These are phyloP conservation scores for Phallus indusiatus DNA, from an alignment of 768 basidiomycete species.

Conservation along the genomic window DNA sequence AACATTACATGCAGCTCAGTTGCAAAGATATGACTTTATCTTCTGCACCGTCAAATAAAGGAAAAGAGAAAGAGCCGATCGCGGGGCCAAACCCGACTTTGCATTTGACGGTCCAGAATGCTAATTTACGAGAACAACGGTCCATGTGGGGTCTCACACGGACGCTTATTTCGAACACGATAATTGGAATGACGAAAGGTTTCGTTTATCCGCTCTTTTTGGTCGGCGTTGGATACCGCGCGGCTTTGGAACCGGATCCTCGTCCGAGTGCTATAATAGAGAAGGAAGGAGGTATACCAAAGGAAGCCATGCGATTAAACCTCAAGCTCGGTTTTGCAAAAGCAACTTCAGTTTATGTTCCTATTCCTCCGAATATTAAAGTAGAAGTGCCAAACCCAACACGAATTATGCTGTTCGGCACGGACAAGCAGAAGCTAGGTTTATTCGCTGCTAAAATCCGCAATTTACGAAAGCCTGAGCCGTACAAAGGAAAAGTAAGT, in stretches of 20 bases:
- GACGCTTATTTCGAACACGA: constrained; percentile 81
- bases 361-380: constrained; percentile 74
- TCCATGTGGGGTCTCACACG: constrained; percentile 95
- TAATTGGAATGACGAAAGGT: constrained; percentile 82
- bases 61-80: constrained; percentile 7
- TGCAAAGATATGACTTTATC: constrained; percentile 10
- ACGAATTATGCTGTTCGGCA: constrained; percentile 72
- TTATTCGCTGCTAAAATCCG: constrained; percentile 83
- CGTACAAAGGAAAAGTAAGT: constrained; percentile 91
- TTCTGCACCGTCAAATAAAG: neutral
- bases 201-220: constrained; percentile 78
- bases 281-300: constrained; percentile 30
- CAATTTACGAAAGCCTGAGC: constrained; percentile 82
- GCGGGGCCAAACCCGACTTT: constrained; percentile 16
- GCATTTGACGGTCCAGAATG: constrained; percentile 40
- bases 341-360: constrained; percentile 77
- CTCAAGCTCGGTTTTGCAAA: constrained; percentile 76
- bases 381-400: constrained; percentile 76
- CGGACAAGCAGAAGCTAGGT: constrained; percentile 81
- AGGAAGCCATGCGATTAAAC: constrained; percentile 40
- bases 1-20: constrained; percentile 35
- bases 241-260: constrained; percentile 74
- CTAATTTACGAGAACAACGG: constrained; percentile 65
- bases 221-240: constrained; percentile 93
- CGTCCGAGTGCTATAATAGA: constrained; percentile 10